Evolutionary conservation across 345 rosid species (phyloP).

Genomic region (Erucastrum elatum): DNA sequence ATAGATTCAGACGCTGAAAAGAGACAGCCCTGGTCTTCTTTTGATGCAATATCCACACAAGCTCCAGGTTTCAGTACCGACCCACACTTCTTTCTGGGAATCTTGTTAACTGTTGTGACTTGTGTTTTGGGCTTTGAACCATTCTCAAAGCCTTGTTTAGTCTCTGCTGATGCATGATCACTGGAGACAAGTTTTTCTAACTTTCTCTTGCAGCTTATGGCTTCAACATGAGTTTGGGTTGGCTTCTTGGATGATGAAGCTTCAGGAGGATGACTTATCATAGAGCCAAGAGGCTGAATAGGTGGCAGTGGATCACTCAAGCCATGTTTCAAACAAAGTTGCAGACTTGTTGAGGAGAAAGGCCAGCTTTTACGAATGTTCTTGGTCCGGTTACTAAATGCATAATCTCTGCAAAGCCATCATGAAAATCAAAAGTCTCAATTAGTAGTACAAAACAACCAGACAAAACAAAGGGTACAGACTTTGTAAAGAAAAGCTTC

Average conservation of each 20-base stretch:
- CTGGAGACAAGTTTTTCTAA: constrained; percentile 6
- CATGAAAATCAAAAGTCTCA: constrained; percentile 1
- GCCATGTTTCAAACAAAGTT: constrained; percentile 85
- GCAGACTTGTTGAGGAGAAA: constrained; percentile 70
- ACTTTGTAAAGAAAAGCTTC: constrained; percentile 12
- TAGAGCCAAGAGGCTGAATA: constrained; percentile 56
- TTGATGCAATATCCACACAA: constrained; percentile 43
- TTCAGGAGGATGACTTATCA: constrained; percentile 46
- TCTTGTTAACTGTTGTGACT: constrained; percentile 41
- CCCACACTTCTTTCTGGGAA: constrained; percentile 63
- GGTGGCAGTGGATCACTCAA: constrained; percentile 84
- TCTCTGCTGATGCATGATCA: constrained; percentile 10
- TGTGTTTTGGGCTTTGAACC: constrained; percentile 60
- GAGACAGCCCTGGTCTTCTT: constrained; percentile 56
- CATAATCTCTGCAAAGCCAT: constrained; percentile 79
- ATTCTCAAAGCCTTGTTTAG: constrained; percentile 40
- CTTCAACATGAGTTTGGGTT: neutral
- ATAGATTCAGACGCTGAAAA: constrained; percentile 44
- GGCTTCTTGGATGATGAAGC: constrained; percentile 25
- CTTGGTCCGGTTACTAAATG: constrained; percentile 64
- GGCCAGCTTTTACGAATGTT: constrained; percentile 93
- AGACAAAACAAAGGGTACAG: constrained; percentile 28
- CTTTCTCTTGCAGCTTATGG: constrained; percentile 7
- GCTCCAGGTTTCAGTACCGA: constrained; percentile 68
- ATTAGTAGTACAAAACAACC: neutral